Percentiles rank a stretch among this genome's conserved stretches.
Evolutionary conservation across 805 yeast genomes (phyloP).

Genomic region (Debaryomyces tyrocola): DNA sequence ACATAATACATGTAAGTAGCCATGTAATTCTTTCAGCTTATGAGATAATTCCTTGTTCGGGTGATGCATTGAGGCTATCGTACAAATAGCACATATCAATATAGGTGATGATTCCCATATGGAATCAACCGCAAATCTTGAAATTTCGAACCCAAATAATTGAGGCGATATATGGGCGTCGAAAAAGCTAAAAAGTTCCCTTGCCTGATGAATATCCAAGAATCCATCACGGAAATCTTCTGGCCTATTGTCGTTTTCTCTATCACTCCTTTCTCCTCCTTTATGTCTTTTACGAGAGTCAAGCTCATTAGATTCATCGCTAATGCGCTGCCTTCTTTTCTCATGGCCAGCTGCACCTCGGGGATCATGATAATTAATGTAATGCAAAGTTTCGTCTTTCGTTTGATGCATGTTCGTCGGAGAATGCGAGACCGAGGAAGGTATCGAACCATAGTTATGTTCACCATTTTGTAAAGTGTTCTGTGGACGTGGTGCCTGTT

Average conservation of each 20-base stretch:
- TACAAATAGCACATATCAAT: slow-evolving; percentile 57
- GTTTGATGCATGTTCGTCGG: background rate
- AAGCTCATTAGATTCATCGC: background rate
- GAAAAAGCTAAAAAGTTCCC: slow-evolving; percentile 51
- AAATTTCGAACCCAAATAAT: slow-evolving; percentile 62
- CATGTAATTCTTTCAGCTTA: slow-evolving; percentile 27
- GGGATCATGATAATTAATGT: background rate
- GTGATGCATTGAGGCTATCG: slow-evolving; percentile 64
- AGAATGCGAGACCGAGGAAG: background rate
- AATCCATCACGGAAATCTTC: slow-evolving; percentile 39
- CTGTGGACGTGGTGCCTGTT: background rate
- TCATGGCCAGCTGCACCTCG: background rate
- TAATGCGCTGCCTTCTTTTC: background rate
- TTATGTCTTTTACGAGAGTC: background rate
- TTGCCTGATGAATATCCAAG: slow-evolving; percentile 41
- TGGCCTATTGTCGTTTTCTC: slow-evolving; percentile 4
- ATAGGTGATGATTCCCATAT: slow-evolving; percentile 60
- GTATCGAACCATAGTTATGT: background rate
- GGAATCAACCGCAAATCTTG: slow-evolving; percentile 46
- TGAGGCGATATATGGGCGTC: slow-evolving; percentile 59
- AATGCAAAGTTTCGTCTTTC: background rate
- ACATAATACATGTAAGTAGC: slow-evolving; percentile 34
- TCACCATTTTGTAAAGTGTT: background rate
- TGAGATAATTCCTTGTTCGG: slow-evolving; percentile 33
- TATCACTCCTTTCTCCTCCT: background rate